Evolutionary conservation across 2,329 filamentous ascomycete genomes (phyloP).

Genomic region (Penicillium sp.): DNA sequence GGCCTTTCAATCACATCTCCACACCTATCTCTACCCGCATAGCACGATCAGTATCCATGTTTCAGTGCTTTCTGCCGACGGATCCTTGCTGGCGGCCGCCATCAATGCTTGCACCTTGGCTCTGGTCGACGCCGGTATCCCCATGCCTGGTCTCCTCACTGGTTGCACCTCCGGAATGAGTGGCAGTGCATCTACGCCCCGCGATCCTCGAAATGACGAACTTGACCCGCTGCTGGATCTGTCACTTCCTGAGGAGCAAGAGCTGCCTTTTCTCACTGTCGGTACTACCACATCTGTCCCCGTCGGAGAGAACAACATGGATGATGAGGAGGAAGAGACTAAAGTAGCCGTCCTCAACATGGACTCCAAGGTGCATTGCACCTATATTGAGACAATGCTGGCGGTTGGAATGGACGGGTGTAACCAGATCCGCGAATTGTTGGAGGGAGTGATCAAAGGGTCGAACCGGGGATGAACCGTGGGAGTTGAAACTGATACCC

Average conservation of each 20-base stretch:
- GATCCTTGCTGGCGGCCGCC: slow-evolving; percentile 84
- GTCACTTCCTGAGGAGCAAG: slow-evolving; percentile 60
- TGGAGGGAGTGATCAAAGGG: slow-evolving; percentile 78
- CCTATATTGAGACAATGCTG: slow-evolving; percentile 85
- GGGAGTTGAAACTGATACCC: slow-evolving; percentile 18
- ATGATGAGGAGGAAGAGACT: slow-evolving; percentile 45
- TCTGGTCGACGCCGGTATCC: slow-evolving; percentile 90
- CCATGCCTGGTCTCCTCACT: slow-evolving; percentile 89
- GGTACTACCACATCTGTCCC: slow-evolving; percentile 62
- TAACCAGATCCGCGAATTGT: slow-evolving; percentile 77
- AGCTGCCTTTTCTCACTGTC: slow-evolving; percentile 86
- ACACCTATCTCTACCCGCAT: slow-evolving; percentile 88
- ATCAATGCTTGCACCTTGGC: slow-evolving; percentile 91
- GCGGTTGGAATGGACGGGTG: slow-evolving; percentile 91
- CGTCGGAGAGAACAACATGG: slow-evolving; percentile 61
- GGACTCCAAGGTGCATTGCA: slow-evolving; percentile 84
- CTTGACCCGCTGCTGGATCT: slow-evolving; percentile 50
- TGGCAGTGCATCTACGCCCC: slow-evolving; percentile 47
- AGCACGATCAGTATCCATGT: slow-evolving; percentile 81
- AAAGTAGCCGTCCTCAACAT: slow-evolving; percentile 79
- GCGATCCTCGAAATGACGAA: slow-evolving; percentile 45
- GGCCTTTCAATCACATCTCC: slow-evolving; percentile 76
- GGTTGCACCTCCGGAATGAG: slow-evolving; percentile 83
- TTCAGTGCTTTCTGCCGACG: slow-evolving; percentile 87
- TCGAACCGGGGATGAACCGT: slow-evolving; percentile 22